Evolutionary conservation across 257 asterid genomes (phyloP).

Genomic region (Schizonepeta tenuifolia): DNA sequence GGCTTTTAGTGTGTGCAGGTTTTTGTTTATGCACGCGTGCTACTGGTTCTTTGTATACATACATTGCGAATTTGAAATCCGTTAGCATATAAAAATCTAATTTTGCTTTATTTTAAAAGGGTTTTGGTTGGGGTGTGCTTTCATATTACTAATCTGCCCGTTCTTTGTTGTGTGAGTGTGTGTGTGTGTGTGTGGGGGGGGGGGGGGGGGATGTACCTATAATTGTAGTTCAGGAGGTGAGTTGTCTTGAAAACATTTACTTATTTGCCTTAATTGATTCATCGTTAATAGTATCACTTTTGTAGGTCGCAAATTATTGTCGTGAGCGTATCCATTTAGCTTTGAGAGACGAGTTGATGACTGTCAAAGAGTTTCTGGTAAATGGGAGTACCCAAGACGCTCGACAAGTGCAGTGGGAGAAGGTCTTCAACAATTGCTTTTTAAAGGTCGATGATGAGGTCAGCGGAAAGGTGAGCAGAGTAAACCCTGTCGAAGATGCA

Average conservation of each 20-base stretch:
- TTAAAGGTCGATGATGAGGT: constrained; percentile 76
- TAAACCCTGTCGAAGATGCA: constrained; percentile 31
- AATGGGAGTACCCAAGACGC: constrained; percentile 47
- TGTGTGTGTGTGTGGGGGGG: neutral
- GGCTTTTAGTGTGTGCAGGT: neutral
- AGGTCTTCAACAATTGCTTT: constrained; percentile 66
- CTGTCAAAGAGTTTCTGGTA: constrained; percentile 24
- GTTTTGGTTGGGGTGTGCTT: neutral
- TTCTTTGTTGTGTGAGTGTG: too few relatives aligned
- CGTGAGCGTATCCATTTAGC: constrained; percentile 69
- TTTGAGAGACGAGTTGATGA: constrained; percentile 61
- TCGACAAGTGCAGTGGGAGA: constrained; percentile 71
- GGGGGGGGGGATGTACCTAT: neutral
- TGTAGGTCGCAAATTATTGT: constrained; percentile 83
- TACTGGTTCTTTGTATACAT: neutral
- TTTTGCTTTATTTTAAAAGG: neutral
- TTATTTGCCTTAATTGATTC: neutral
- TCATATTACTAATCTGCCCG: neutral
- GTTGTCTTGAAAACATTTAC: neutral
- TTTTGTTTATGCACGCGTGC: neutral
- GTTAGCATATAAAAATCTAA: neutral
- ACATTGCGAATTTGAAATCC: neutral
- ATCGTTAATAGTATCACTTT: neutral
- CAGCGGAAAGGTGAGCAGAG: constrained; percentile 51
- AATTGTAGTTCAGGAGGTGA: neutral